These are phyloP conservation scores for Penicillium parvum DNA, from an alignment of 495 filamentous ascomycete genomes.

Conservation along the genomic window DNA sequence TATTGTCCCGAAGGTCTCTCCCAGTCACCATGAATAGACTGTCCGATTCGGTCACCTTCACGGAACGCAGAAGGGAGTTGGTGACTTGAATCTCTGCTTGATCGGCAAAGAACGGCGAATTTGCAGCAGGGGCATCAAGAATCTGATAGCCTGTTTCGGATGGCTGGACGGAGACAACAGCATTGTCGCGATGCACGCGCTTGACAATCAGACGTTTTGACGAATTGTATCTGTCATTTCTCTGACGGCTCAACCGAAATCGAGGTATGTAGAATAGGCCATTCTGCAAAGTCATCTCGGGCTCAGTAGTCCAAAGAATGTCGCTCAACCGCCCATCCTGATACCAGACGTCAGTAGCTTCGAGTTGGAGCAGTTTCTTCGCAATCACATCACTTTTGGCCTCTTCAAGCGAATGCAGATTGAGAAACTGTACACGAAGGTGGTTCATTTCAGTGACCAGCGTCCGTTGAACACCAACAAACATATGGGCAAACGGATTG, in stretches of 20 bases:
- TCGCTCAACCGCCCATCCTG: slow-evolving; percentile 10
- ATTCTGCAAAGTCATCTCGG: slow-evolving; percentile 22
- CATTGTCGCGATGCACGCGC: background rate
- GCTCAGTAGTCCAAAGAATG: slow-evolving; percentile 19
- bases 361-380: slow-evolving; percentile 20
- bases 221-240: slow-evolving; percentile 41
- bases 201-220: slow-evolving; percentile 23
- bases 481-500: slow-evolving; percentile 36
- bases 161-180: slow-evolving; percentile 3
- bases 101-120: background rate
- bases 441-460: slow-evolving; percentile 23
- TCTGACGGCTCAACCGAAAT: slow-evolving; percentile 11
- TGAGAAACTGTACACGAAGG: slow-evolving; percentile 25
- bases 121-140: background rate
- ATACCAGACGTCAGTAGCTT: slow-evolving; percentile 18
- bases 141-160: slow-evolving; percentile 12
- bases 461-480: slow-evolving; percentile 34
- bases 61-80: slow-evolving; percentile 11
- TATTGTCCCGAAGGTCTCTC: background rate
- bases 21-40: slow-evolving; percentile 16
- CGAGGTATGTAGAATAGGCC: slow-evolving; percentile 30
- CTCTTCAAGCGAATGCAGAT: slow-evolving; percentile 16
- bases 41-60: slow-evolving; percentile 5
- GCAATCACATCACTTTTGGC: slow-evolving; percentile 10
- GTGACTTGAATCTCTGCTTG: slow-evolving; percentile 8